A percentile compares a stretch with the other conserved stretches of the same genome.
phyloP scores from a whole-genome alignment of 2,329 filamentous ascomycete species.

The Didymella pomorum region DNA sequence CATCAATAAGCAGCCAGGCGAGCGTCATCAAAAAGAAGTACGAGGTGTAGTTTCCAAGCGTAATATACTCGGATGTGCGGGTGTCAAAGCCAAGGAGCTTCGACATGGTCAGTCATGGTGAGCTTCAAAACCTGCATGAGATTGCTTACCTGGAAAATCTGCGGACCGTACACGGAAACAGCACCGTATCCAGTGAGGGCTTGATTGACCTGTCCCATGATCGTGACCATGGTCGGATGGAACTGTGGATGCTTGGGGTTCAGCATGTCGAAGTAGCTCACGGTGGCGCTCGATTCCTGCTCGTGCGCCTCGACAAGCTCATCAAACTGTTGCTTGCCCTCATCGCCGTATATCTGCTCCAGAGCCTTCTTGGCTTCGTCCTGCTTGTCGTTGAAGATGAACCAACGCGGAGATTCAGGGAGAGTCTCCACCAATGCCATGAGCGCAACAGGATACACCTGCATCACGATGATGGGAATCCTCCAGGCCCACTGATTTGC shows the following conservation, averaged over 20 bases:
- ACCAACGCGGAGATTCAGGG: slow-evolving; percentile 67
- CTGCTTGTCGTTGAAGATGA: slow-evolving; percentile 59
- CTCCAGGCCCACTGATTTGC: slow-evolving; percentile 68
- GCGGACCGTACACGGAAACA: slow-evolving; percentile 69
- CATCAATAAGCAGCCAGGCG: slow-evolving; percentile 67
- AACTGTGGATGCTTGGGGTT: slow-evolving; percentile 63
- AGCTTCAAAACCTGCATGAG: background rate
- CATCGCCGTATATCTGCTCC: slow-evolving; percentile 59
- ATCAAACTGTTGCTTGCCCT: slow-evolving; percentile 59
- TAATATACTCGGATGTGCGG: slow-evolving; percentile 62
- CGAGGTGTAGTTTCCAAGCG: slow-evolving; percentile 67
- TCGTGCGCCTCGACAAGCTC: slow-evolving; percentile 61
- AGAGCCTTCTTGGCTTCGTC: slow-evolving; percentile 62
- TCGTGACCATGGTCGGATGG: slow-evolving; percentile 66
- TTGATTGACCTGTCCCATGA: slow-evolving; percentile 71
- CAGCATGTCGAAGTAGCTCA: slow-evolving; percentile 67
- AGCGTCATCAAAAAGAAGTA: slow-evolving; percentile 69
- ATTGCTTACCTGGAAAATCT: slow-evolving; percentile 63
- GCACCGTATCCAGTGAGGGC: slow-evolving; percentile 67
- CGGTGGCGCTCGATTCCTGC: slow-evolving; percentile 57
- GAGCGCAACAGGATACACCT: slow-evolving; percentile 64
- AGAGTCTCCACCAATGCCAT: slow-evolving; percentile 62
- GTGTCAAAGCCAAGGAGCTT: slow-evolving; percentile 66
- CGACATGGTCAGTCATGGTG: slow-evolving; percentile 5
- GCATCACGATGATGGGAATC: slow-evolving; percentile 68